Conservation (phyloP, 441 rosid species). For the Erysimum cheiri region DNA sequence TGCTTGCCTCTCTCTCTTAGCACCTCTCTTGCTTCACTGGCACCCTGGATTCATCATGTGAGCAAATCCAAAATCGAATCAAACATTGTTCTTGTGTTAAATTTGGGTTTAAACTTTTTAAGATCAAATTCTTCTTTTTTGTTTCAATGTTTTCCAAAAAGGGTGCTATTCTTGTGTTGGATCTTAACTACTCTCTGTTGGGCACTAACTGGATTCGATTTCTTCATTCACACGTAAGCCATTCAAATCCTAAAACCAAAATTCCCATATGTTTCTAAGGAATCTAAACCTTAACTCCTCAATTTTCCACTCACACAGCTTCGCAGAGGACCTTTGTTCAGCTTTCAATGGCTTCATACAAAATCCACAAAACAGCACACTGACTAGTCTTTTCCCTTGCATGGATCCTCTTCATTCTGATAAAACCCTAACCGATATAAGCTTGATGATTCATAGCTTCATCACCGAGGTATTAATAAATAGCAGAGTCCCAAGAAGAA, state of each 20-base stretch:
- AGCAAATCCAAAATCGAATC: slow-evolving; percentile 30
- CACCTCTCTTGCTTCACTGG: slow-evolving; percentile 62
- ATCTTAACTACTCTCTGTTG: slow-evolving; percentile 62
- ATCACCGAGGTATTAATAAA: slow-evolving; percentile 58
- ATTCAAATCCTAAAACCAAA: background rate
- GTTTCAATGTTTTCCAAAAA: background rate
- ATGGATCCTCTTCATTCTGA: slow-evolving; percentile 49
- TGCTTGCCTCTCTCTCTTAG: slow-evolving; percentile 37
- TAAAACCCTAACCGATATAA: slow-evolving; percentile 48
- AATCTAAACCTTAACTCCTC: background rate
- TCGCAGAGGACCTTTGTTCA: slow-evolving; percentile 61
- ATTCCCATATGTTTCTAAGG: background rate
- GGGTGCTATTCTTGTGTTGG: slow-evolving; percentile 66
- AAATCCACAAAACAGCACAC: slow-evolving; percentile 53
- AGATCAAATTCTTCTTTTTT: background rate
- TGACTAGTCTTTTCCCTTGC: slow-evolving; percentile 60
- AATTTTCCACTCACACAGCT: slow-evolving; percentile 45
- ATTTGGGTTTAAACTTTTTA: background rate
- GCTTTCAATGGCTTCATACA: slow-evolving; percentile 54
- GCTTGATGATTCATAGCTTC: slow-evolving; percentile 51
- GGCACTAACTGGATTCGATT: slow-evolving; percentile 69
- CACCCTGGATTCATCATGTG: slow-evolving; percentile 66
- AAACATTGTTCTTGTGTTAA: background rate
- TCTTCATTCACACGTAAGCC: slow-evolving; percentile 66
- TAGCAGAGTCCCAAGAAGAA: too few relatives aligned